A percentile compares a stretch with the other conserved stretches of the same genome.
These are phyloP conservation scores for Penicillium sp. DNA, from an alignment of 2,329 filamentous ascomycete species.

Conservation along the genomic window DNA sequence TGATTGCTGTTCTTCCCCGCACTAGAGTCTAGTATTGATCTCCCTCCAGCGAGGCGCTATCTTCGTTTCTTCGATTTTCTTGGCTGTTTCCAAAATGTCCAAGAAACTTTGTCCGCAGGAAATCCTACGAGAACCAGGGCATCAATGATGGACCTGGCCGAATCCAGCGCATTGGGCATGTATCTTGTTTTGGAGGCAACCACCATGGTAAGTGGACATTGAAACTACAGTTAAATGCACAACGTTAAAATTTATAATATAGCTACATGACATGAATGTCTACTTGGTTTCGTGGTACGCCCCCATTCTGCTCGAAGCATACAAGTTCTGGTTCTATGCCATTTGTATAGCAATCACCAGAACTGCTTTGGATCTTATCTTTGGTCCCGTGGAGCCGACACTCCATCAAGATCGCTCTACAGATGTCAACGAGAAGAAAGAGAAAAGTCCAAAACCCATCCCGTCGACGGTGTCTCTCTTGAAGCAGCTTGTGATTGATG, in stretches of 20 bases:
- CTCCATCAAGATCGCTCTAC: neutral
- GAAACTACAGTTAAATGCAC: neutral
- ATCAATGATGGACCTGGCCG: conserved; percentile 1
- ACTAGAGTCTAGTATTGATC: neutral
- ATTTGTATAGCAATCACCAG: conserved; percentile 6
- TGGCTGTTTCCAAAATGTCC: conserved; percentile 6
- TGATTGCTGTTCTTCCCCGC: neutral
- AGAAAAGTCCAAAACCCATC: neutral
- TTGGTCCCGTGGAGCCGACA: neutral
- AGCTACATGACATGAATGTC: conserved; percentile 12
- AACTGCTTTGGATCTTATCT: conserved; percentile 3
- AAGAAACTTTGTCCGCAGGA: neutral
- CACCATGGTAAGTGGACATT: conserved; percentile 6
- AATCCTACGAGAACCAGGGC: neutral
- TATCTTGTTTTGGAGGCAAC: conserved; percentile 9
- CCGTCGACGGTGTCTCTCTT: neutral
- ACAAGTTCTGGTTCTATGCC: conserved; percentile 12
- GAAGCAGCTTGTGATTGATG: conserved; percentile 7
- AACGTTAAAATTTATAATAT: neutral
- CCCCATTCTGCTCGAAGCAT: conserved; percentile 4
- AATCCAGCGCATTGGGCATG: conserved; percentile 9
- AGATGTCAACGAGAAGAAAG: conserved; percentile 5
- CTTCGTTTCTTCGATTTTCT: conserved; percentile 9
- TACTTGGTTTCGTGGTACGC: conserved; percentile 9
- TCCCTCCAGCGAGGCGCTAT: neutral